Percentiles rank a stretch among this genome's conserved stretches.
phyloP scores from a whole-genome alignment of 1,284 basidiomycete species.

The Lentinula novae-zelandiae region DNA sequence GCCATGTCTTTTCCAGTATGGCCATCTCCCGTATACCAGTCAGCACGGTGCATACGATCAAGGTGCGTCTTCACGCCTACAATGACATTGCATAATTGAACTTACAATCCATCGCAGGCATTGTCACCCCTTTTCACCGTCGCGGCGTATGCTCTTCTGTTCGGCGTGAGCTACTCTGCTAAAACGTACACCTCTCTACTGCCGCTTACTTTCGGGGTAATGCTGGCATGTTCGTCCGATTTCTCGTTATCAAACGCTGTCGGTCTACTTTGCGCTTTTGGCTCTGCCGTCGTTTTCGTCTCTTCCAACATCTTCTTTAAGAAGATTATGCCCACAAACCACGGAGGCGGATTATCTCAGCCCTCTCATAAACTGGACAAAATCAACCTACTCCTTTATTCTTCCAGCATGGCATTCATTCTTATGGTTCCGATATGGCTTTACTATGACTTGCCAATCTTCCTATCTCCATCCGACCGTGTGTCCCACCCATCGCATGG shows the following conservation, averaged over 20 bases:
- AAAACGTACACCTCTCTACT: slow-evolving; percentile 94
- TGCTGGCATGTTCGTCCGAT: slow-evolving; percentile 96
- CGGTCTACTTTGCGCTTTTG: slow-evolving; percentile 88
- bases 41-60: slow-evolving; percentile 98
- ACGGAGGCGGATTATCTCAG: slow-evolving; percentile 34
- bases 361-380: slow-evolving; percentile 86
- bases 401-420: slow-evolving; percentile 89
- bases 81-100: not conserved
- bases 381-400: slow-evolving; percentile 94
- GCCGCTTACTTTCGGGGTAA: slow-evolving; percentile 93
- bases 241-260: slow-evolving; percentile 80
- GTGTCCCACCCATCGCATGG: slow-evolving; percentile 47
- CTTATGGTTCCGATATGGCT: slow-evolving; percentile 95
- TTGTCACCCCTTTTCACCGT: slow-evolving; percentile 97
- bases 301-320: slow-evolving; percentile 99
- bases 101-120: slow-evolving; percentile 52
- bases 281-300: slow-evolving; percentile 94
- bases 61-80: slow-evolving; percentile 53
- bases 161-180: slow-evolving; percentile 88
- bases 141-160: slow-evolving; percentile 88
- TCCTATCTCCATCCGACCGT: slow-evolving; percentile 47
- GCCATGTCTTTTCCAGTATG: slow-evolving; percentile 95
- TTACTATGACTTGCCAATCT: slow-evolving; percentile 75
- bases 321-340: slow-evolving; percentile 86
- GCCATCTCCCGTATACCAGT: slow-evolving; percentile 96